These are phyloP conservation scores for Botryotinia narcissicola DNA, from an alignment of 2,329 filamentous ascomycete genomes.

Conservation along the genomic window DNA sequence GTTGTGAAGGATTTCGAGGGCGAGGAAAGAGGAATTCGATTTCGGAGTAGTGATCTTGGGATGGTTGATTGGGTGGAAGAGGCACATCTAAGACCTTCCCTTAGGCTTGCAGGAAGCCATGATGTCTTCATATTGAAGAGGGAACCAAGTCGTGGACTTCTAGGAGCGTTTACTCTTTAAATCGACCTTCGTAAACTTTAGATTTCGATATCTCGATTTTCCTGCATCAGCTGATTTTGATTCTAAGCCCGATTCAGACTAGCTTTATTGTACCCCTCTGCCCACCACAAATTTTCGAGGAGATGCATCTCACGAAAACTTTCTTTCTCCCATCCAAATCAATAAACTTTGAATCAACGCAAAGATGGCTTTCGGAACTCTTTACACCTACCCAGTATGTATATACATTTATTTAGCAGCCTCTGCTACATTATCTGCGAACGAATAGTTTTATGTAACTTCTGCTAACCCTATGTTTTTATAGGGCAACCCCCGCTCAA, in stretches of 20 bases:
- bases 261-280: conserved; percentile 10
- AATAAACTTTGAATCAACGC: conserved; percentile 25
- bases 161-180: conserved; percentile 3
- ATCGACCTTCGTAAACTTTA: conserved; percentile 8
- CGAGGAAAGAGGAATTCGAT: conserved; percentile 22
- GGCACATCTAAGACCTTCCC: conserved; percentile 32
- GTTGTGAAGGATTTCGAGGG: conserved; percentile 34
- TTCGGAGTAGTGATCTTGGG: conserved; percentile 22
- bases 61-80: conserved; percentile 23
- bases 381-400: conserved; percentile 80
- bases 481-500: conserved; percentile 86
- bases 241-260: background rate
- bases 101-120: conserved; percentile 34
- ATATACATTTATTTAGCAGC: background rate
- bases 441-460: background rate
- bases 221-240: conserved; percentile 5
- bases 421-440: background rate
- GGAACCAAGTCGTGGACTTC: conserved; percentile 9
- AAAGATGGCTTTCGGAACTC: conserved; percentile 92
- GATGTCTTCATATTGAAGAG: conserved; percentile 37
- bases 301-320: conserved; percentile 18
- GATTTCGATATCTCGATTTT: conserved; percentile 18
- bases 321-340: conserved; percentile 14
- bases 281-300: conserved; percentile 20
- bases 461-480: conserved; percentile 27